Evolutionary conservation across 306 rosid genomes (phyloP), one percentile per base, ranked within the genome.

Genomic region (Lathyrus tuberosus): DNA sequence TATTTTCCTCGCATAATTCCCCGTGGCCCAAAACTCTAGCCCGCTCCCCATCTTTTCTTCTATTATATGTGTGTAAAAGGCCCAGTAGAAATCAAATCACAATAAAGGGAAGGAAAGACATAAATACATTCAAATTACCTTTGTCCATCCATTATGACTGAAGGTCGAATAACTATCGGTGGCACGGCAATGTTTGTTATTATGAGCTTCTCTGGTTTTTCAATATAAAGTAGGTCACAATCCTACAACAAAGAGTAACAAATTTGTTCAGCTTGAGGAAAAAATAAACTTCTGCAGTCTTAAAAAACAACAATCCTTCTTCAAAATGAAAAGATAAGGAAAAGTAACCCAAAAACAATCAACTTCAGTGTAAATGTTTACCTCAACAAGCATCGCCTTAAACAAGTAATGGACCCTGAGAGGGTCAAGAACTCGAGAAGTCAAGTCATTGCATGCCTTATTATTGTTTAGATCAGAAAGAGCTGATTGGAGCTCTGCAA

Each of bases 81-180:
- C 53, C 37, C 38, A 33, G 10, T 20, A 52, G 68, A 38, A 40
- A 59, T 67, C 68, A 67, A 66, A 70, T 38, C n/a, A 76, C 18
- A 65, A 41, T 26, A 65, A 49, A 37, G 5, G 31, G 10, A 8
- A 7, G 40, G 48, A 71, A n/a, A 75, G n/a, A 72, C 17, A 61
- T 61, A 67, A 56, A 57, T 38, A 47, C 53, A 59, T 52, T 58
- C 40, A 69, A 73, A 69, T 75, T 66, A 93, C 98, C 97, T 93
- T 63, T 57, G 94, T 57, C 88, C 84, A 76, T 85, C 94, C 87
- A 82, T 81, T 9, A 94, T 78, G 65, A 88, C 98, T 65, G 98
- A 94, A 70, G 98, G 98, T 72, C 97, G 97, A 77, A 88, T 86
- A 43, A 88, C 77, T 63, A 86, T 78, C 62, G 98, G 98, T 62